A percentile compares a stretch with the other conserved stretches of the same genome.
These are phyloP conservation scores for Strobilomyces echinocephalus DNA, from an alignment of 768 basidiomycete species.

Conservation along the genomic window DNA sequence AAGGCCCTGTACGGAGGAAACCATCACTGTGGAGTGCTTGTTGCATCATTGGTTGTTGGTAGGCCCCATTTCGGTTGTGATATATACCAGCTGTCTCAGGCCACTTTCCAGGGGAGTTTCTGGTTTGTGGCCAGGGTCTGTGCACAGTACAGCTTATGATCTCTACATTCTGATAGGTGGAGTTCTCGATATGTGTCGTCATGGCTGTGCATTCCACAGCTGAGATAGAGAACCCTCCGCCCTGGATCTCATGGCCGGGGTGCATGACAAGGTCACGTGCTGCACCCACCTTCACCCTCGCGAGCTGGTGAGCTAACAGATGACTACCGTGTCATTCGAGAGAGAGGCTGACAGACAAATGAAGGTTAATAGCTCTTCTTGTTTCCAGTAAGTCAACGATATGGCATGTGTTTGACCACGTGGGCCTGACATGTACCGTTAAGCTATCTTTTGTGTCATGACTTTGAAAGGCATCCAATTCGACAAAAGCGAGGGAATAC, in stretches of 20 bases:
- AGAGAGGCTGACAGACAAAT: background rate
- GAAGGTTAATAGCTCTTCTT: slow-evolving; percentile 17
- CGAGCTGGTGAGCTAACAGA: slow-evolving; percentile 16
- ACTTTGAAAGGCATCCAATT: slow-evolving; percentile 13
- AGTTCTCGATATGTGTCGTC: slow-evolving; percentile 9
- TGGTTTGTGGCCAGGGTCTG: slow-evolving; percentile 4
- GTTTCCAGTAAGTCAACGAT: slow-evolving; percentile 13
- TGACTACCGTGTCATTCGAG: background rate
- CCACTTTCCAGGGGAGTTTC: slow-evolving; percentile 12
- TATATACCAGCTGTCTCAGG: background rate
- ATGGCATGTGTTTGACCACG: background rate
- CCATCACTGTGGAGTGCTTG: background rate
- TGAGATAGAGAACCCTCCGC: slow-evolving; percentile 15
- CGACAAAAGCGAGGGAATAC: background rate
- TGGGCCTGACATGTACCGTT: background rate
- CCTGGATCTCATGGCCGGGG: slow-evolving; percentile 12
- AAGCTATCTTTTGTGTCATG: slow-evolving; percentile 17
- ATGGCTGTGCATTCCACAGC: slow-evolving; percentile 14
- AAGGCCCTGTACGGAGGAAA: slow-evolving; percentile 12
- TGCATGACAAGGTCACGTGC: slow-evolving; percentile 7
- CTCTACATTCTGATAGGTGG: slow-evolving; percentile 8
- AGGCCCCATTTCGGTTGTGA: background rate
- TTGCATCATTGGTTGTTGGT: slow-evolving; percentile 18
- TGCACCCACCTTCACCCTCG: slow-evolving; percentile 18
- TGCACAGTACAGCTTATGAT: background rate